These are phyloP conservation scores for Pseudogymnoascus sp. DNA, from an alignment of 2,329 filamentous ascomycete species.

Conservation along the genomic window DNA sequence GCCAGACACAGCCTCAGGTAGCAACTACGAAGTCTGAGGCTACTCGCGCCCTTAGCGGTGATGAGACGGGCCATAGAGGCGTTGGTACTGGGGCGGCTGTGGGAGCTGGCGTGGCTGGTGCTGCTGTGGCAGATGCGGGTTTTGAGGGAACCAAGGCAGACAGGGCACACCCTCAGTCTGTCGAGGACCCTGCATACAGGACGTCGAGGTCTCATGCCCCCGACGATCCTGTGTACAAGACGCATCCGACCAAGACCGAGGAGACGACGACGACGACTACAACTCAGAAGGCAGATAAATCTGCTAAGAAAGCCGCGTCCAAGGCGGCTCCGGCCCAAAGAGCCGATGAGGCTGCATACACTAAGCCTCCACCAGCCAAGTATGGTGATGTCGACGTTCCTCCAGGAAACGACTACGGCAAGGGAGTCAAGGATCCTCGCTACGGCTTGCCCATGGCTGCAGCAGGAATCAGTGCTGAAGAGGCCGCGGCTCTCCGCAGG, in stretches of 20 bases:
- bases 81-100: background rate
- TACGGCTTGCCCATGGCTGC: background rate
- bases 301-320: background rate
- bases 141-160: background rate
- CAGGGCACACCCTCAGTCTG: background rate
- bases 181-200: background rate
- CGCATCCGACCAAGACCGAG: too few species aligned
- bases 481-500: background rate
- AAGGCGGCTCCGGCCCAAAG: background rate
- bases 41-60: background rate
- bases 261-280: background rate
- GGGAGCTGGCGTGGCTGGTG: background rate
- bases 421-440: background rate
- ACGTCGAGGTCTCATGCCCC: background rate
- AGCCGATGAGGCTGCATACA: background rate
- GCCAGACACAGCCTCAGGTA: background rate
- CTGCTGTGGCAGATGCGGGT: background rate
- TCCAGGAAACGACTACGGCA: background rate
- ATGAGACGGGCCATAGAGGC: background rate
- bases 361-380: background rate
- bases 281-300: background rate
- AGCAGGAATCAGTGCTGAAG: background rate
- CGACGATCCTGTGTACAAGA: too few species aligned
- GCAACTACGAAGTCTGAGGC: conserved; percentile 1
- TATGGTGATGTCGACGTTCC: background rate